phyloP scores from a whole-genome alignment of 768 basidiomycete genomes.

The Naganishia randhawae region DNA sequence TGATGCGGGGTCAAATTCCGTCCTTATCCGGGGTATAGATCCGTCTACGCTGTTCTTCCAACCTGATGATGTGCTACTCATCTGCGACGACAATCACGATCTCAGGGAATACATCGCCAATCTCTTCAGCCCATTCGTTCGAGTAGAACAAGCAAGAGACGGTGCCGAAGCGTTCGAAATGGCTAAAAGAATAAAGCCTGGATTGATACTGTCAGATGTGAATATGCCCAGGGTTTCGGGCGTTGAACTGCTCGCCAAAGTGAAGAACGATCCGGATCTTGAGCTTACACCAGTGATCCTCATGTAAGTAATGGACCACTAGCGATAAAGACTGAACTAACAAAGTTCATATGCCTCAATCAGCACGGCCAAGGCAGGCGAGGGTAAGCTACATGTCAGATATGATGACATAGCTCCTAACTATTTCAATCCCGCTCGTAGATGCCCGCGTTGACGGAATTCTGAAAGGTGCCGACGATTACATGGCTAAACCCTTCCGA shows the following conservation, averaged over 20 bases:
- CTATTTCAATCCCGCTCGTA: slow-evolving; percentile 31
- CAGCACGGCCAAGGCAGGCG: slow-evolving; percentile 31
- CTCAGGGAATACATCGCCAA: slow-evolving; percentile 50
- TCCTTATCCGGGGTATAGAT: slow-evolving; percentile 41
- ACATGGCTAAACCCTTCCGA: slow-evolving; percentile 53
- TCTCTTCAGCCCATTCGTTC: slow-evolving; percentile 50
- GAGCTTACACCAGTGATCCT: slow-evolving; percentile 33
- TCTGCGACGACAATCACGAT: slow-evolving; percentile 49
- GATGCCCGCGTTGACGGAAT: slow-evolving; percentile 52
- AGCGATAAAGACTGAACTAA: not conserved
- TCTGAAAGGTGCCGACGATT: slow-evolving; percentile 52
- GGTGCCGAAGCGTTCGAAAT: slow-evolving; percentile 45
- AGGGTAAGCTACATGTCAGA: not conserved
- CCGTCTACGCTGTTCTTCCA: slow-evolving; percentile 48
- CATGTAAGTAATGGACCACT: not conserved
- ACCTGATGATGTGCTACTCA: slow-evolving; percentile 47
- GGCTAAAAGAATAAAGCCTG: slow-evolving; percentile 35
- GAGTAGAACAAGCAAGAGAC: slow-evolving; percentile 48
- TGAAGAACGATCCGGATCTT: not conserved
- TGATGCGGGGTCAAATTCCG: slow-evolving; percentile 32
- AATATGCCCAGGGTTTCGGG: slow-evolving; percentile 51
- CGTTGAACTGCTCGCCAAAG: slow-evolving; percentile 31
- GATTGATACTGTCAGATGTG: slow-evolving; percentile 51
- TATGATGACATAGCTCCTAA: not conserved
- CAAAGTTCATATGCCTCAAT: not conserved